phyloP scores from a whole-genome alignment of 1,284 basidiomycete species.

The Microstroma glucosiphilum region DNA sequence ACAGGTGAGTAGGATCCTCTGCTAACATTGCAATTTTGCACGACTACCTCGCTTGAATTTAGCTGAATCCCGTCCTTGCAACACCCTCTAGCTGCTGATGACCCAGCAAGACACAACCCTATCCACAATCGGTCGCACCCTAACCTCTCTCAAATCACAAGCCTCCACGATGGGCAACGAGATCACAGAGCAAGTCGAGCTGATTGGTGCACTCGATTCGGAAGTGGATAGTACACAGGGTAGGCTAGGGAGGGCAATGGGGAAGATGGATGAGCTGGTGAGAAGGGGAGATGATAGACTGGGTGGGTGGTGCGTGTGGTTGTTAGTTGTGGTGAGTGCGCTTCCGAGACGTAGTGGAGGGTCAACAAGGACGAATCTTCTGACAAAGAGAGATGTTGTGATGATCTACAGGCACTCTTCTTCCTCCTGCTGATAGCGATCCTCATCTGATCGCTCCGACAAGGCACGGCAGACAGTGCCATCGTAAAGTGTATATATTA shows the following conservation, averaged over 20 bases:
- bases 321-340: constrained; percentile 36
- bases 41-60: background rate
- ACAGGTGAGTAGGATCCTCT: constrained; percentile 24
- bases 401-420: constrained; percentile 17
- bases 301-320: constrained; percentile 49
- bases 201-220: constrained; percentile 41
- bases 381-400: background rate
- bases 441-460: constrained; percentile 20
- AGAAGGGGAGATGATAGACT: constrained; percentile 39
- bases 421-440: constrained; percentile 27
- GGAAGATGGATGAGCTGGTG: constrained; percentile 44
- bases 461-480: background rate
- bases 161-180: constrained; percentile 44
- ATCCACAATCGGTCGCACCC: constrained; percentile 38
- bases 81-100: constrained; percentile 35
- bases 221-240: constrained; percentile 43
- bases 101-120: constrained; percentile 44
- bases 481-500: background rate
- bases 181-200: constrained; percentile 44
- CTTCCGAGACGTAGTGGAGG: background rate
- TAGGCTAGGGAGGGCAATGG: constrained; percentile 32
- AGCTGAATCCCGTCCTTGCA: no score
- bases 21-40: background rate
- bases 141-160: constrained; percentile 36
- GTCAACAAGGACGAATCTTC: background rate